These are phyloP conservation scores for Penicillium occitanis DNA, from an alignment of 2,329 filamentous ascomycete genomes.

Conservation along the genomic window DNA sequence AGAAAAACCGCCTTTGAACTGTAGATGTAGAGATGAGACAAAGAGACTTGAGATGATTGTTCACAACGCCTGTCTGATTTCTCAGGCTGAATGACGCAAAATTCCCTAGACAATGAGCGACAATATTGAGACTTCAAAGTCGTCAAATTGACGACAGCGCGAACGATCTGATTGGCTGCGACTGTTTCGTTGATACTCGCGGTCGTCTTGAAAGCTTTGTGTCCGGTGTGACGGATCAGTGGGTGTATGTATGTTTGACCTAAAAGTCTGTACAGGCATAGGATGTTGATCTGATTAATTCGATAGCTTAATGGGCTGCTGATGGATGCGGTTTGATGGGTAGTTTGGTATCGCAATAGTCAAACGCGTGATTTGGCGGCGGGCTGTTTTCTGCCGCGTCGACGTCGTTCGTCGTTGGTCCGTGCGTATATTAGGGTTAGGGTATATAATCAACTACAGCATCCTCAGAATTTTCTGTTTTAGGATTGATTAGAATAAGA, in stretches of 20 bases:
- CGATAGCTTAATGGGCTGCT: background rate
- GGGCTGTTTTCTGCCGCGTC: conserved; percentile 18
- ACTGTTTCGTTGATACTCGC: background rate
- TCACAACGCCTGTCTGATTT: background rate
- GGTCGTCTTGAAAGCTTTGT: background rate
- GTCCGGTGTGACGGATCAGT: background rate
- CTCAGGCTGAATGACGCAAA: background rate
- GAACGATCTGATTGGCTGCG: conserved; percentile 12
- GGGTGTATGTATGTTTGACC: background rate
- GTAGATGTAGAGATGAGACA: background rate
- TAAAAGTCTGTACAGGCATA: too few relatives aligned
- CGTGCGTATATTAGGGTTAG: conserved; percentile 9
- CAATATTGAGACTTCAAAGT: background rate
- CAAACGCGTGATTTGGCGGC: conserved; percentile 12
- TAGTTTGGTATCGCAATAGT: background rate
- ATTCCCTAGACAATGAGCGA: background rate
- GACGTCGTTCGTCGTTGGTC: background rate
- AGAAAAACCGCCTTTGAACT: background rate
- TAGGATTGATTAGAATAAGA: background rate
- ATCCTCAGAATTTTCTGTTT: background rate
- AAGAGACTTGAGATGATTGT: background rate
- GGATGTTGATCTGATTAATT: background rate
- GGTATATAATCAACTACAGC: background rate
- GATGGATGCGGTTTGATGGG: background rate
- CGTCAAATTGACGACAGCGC: background rate